These are phyloP conservation scores for Leucaena leucocephala DNA, from an alignment of 306 rosid genomes.

Conservation along the genomic window DNA sequence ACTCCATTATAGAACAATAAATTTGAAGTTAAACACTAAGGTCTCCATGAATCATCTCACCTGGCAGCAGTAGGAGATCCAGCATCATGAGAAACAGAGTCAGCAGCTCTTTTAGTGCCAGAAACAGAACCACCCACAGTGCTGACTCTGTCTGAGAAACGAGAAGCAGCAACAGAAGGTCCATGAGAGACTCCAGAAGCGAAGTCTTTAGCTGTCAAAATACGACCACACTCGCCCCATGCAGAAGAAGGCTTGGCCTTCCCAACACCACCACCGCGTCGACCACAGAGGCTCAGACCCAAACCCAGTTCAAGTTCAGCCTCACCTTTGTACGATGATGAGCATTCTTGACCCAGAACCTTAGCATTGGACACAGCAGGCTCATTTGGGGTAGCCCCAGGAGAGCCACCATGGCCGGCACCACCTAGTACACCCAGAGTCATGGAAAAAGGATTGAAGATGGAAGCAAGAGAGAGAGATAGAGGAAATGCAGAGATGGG, in stretches of 20 bases:
- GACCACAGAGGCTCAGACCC: slow-evolving; percentile 46
- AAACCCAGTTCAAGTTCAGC: slow-evolving; percentile 66
- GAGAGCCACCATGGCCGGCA: slow-evolving; percentile 35
- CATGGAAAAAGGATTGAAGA: slow-evolving; percentile 9
- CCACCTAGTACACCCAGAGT: slow-evolving; percentile 48
- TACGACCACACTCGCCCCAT: slow-evolving; percentile 63
- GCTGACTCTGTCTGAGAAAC: slow-evolving; percentile 46
- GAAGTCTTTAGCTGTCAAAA: slow-evolving; percentile 69
- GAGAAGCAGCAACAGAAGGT: slow-evolving; percentile 40
- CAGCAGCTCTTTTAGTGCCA: slow-evolving; percentile 73
- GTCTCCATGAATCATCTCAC: slow-evolving; percentile 34
- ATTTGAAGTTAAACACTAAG: neutral
- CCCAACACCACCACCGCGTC: slow-evolving; percentile 26
- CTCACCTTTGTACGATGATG: slow-evolving; percentile 47
- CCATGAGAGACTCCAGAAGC: slow-evolving; percentile 54
- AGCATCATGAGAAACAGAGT: slow-evolving; percentile 54
- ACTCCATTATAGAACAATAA: neutral
- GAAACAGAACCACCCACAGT: slow-evolving; percentile 39
- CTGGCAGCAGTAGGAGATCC: slow-evolving; percentile 63
- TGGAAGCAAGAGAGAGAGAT: neutral
- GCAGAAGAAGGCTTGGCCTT: slow-evolving; percentile 40
- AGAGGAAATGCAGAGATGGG: neutral
- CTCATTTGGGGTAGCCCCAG: slow-evolving; percentile 50
- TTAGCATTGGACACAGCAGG: slow-evolving; percentile 40
- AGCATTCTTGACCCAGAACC: slow-evolving; percentile 44